phyloP scores from a whole-genome alignment of 192 early-diverging fungal genomes.

The Backusella morwellensis region DNA sequence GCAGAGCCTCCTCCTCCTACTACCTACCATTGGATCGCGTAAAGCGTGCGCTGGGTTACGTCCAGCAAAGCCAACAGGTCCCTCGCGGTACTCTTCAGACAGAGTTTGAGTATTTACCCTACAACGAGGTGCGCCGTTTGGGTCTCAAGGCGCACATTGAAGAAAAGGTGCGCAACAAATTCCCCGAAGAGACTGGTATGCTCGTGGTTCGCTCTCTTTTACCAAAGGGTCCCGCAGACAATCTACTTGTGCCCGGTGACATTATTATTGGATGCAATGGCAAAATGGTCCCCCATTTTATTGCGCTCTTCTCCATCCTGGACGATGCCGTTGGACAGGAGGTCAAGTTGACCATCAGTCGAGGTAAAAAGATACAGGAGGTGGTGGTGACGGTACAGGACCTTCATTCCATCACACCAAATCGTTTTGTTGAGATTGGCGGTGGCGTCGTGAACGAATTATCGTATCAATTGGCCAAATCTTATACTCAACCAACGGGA shows the following conservation, averaged over 20 bases:
- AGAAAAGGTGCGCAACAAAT: constrained; percentile 55
- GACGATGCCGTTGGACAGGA: constrained; percentile 58
- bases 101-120: constrained; percentile 66
- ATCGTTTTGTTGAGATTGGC: constrained; percentile 83
- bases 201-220: constrained; percentile 60
- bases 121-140: constrained; percentile 70
- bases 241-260: constrained; percentile 65
- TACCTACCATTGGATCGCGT: constrained; percentile 78
- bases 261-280: constrained; percentile 66
- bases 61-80: constrained; percentile 55
- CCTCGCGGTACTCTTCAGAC: constrained; percentile 76
- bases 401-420: constrained; percentile 77
- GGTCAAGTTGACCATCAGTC: constrained; percentile 53
- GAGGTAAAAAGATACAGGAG: constrained; percentile 50
- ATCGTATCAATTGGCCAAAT: constrained; percentile 74
- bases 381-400: constrained; percentile 61
- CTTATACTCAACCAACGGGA: constrained; percentile 66
- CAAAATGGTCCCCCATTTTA: constrained; percentile 69
- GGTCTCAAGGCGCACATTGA: constrained; percentile 69
- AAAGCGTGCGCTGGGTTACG: constrained; percentile 56
- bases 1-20: constrained; percentile 65
- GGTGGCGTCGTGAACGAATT: constrained; percentile 78
- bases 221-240: constrained; percentile 67
- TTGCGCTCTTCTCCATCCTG: constrained; percentile 58
- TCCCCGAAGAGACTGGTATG: constrained; percentile 71